Base-by-base conservation (phyloP, 1,139 yeast genomes). In the Taphrina confusa region DNA sequence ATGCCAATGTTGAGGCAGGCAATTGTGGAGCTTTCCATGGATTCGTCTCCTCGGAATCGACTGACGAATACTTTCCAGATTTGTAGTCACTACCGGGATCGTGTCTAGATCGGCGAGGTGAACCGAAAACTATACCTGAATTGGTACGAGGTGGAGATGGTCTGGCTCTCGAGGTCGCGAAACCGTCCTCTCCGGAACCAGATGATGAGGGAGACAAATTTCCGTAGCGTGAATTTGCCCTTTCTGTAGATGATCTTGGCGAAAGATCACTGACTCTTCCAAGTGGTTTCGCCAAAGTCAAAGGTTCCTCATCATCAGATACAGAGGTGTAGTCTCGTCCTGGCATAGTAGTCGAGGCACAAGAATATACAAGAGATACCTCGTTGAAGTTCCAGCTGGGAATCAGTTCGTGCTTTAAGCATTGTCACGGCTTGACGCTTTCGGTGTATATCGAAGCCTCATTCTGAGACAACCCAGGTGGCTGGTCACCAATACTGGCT, bases 121-220 rank as follows among this genome's bases (percentile, higher is more conserved):
- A 23, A 16, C 46, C 46, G 20, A 42, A 42, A 8, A 42, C 31
- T 23, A 42, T 42, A n/a, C 46, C 46, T 11, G 46, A 42, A 11
- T 42, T 42, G 22, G 46, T 27, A 28, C 31, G 18, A 9, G 31
- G 46, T 4, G 46, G 31, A 6, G 46, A 42, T 6, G 46, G 46
- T 42, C 46, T 8, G 9, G 30, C 11, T 9, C 11, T 30, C 8
- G 33, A 8, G 33, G 33, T 8, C 12, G 8, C 33, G 33, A 8
- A 30, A 8, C 12, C 33, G 8, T 8, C 12, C 33, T 30, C 33
- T 30, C 33, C 33, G 33, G 33, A 30, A 12, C 12, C 12, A n/a
- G n/a, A n/a, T n/a, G n/a, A n/a, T n/a, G n/a, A n/a, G n/a, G n/a
- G n/a, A n/a, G n/a, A n/a, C n/a, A n/a, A n/a, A n/a, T n/a, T 33